Conservation (phyloP, 2,329 filamentous ascomycete genomes). For the Penicillium sp. region DNA sequence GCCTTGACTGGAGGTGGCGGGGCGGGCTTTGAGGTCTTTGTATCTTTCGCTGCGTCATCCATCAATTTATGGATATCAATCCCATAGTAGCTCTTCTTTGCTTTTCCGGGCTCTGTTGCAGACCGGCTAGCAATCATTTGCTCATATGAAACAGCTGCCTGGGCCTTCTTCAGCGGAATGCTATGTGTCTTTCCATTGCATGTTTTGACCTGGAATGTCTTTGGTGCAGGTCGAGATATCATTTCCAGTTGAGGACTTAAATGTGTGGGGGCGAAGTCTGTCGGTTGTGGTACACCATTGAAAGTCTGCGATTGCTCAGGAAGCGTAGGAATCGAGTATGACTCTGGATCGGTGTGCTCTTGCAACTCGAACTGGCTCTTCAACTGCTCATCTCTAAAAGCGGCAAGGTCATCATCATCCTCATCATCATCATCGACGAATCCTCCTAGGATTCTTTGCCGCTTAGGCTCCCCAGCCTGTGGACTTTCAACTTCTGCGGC, state of each 20-base stretch:
- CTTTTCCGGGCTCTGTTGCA: constrained; percentile 51
- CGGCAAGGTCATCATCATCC: constrained; percentile 28
- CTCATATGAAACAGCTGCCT: constrained; percentile 49
- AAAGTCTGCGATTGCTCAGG: constrained; percentile 6
- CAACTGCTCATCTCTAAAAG: constrained; percentile 30
- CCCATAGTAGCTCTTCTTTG: constrained; percentile 75
- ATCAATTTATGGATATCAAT: constrained; percentile 86
- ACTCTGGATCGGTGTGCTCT: constrained; percentile 20
- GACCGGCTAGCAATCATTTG: constrained; percentile 56
- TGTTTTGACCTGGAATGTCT: constrained; percentile 42
- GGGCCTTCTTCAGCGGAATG: constrained; percentile 40
- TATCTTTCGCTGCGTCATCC: constrained; percentile 66
- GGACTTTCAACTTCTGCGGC: constrained; percentile 26
- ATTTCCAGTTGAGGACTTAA: constrained; percentile 5
- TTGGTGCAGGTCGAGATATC: constrained; percentile 14
- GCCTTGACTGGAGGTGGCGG: constrained; percentile 22
- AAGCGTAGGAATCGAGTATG: constrained; percentile 12
- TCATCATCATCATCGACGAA: constrained; percentile 45
- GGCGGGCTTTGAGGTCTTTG: constrained; percentile 20
- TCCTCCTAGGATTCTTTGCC: constrained; percentile 41
- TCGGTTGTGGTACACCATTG: not conserved
- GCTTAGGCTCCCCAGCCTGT: constrained; percentile 37
- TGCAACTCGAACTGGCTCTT: constrained; percentile 32
- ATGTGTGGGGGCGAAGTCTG: constrained; percentile 2
- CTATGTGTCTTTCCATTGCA: constrained; percentile 50